Percentiles rank a stretch among this genome's conserved stretches.
Evolutionary conservation across 2,329 filamentous ascomycete genomes (phyloP).

Genomic region (Stemphylium vesicarium): DNA sequence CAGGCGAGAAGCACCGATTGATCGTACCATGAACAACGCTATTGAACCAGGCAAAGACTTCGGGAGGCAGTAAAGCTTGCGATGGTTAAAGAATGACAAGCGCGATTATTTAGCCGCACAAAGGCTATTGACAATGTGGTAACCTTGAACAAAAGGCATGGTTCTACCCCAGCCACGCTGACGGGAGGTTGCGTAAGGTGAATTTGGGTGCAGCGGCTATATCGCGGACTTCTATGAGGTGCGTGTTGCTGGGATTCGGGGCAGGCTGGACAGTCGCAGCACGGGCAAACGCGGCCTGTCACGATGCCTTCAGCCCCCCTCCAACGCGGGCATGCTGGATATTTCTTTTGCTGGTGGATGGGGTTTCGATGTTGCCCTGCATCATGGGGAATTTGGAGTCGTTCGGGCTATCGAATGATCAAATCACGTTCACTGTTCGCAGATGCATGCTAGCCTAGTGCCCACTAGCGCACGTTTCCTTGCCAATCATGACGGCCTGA

Average conservation of each 20-base stretch:
- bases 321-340: neutral
- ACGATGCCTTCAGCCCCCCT: neutral
- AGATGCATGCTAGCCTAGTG: slow-evolving; percentile 1
- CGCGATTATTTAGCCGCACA: slow-evolving; percentile 4
- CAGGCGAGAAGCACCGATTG: slow-evolving; percentile 5
- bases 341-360: neutral
- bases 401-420: slow-evolving; percentile 13
- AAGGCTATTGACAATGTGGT: slow-evolving; percentile 7
- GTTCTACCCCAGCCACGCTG: slow-evolving; percentile 38
- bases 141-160: slow-evolving; percentile 15
- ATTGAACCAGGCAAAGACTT: neutral
- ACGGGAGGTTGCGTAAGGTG: slow-evolving; percentile 23
- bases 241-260: neutral
- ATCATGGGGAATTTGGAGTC: slow-evolving; percentile 12
- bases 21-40: neutral
- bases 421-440: slow-evolving; percentile 4
- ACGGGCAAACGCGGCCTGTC: neutral
- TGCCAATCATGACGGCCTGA: slow-evolving; percentile 17
- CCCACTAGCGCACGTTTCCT: slow-evolving; percentile 8
- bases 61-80: neutral
- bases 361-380: neutral
- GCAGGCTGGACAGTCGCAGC: neutral
- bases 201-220: slow-evolving; percentile 13
- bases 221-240: neutral
- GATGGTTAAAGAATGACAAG: neutral